Evolutionary conservation across 306 rosid genomes (phyloP).

Genomic region (Cicer judaicum): DNA sequence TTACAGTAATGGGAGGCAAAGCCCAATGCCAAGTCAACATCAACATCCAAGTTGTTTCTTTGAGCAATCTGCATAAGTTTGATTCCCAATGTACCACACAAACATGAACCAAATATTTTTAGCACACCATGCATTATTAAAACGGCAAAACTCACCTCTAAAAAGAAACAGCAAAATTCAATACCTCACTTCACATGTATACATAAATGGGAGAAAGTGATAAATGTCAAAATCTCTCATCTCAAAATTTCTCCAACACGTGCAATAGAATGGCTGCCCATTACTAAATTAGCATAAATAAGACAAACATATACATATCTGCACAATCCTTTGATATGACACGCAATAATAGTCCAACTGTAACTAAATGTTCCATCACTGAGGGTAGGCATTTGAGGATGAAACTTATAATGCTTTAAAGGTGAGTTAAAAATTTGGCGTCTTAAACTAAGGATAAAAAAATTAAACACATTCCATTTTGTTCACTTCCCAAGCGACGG

Average conservation of each 20-base stretch:
- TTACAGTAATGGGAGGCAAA: conserved; percentile 92
- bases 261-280: conserved; percentile 21
- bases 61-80: conserved; percentile 70
- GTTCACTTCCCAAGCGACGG: too few relatives aligned
- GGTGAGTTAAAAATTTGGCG: too few relatives aligned
- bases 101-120: conserved; percentile 29
- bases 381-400: too few relatives aligned
- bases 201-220: conserved; percentile 3
- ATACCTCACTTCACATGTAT: conserved; percentile 9
- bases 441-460: too few relatives aligned
- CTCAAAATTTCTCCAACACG: conserved; percentile 29
- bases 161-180: not conserved
- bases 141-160: not conserved
- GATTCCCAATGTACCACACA: conserved; percentile 45
- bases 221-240: conserved; percentile 35
- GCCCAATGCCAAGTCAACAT: conserved; percentile 87
- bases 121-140: conserved; percentile 28
- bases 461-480: too few relatives aligned
- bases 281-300: conserved; percentile 15
- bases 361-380: conserved; percentile 25
- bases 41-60: conserved; percentile 91
- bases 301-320: not conserved
- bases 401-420: too few relatives aligned
- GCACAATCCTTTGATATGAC: conserved; percentile 25
- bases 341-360: conserved; percentile 1